Percentiles rank a stretch among this genome's conserved stretches.
Evolutionary conservation across 768 basidiomycete genomes (phyloP).

Genomic region (Agaricus sinodeliciosus): DNA sequence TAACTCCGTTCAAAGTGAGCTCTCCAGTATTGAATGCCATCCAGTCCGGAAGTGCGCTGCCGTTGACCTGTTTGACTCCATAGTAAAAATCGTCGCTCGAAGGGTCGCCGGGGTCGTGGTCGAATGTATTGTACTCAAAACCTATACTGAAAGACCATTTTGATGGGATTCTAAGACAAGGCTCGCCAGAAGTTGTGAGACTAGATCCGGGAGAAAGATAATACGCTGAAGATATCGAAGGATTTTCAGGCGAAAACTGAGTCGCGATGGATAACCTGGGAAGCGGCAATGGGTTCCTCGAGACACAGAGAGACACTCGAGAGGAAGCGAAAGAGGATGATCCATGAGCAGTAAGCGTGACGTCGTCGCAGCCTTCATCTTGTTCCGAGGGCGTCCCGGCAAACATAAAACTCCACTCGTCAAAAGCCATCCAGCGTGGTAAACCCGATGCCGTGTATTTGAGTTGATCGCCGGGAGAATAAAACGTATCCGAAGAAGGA

Average conservation of each 20-base stretch:
- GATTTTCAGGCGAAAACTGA: conserved; percentile 57
- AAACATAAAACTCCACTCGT: conserved; percentile 53
- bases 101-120: conserved; percentile 18
- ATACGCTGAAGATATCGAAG: conserved; percentile 73
- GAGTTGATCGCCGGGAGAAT: conserved; percentile 33
- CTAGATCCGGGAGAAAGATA: conserved; percentile 55
- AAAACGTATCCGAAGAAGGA: conserved; percentile 61
- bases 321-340: conserved; percentile 44
- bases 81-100: conserved; percentile 45
- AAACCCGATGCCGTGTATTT: conserved; percentile 49
- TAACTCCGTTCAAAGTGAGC: conserved; percentile 74
- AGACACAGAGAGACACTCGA: conserved; percentile 50
- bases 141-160: conserved; percentile 91
- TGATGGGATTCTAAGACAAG: conserved; percentile 67
- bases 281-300: conserved; percentile 44
- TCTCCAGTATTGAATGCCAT: conserved; percentile 59
- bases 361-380: conserved; percentile 56
- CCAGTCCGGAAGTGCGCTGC: conserved; percentile 72
- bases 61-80: conserved; percentile 54
- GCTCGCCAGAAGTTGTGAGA: conserved; percentile 35
- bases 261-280: conserved; percentile 45
- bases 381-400: conserved; percentile 55
- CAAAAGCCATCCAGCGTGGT: conserved; percentile 76
- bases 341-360: conserved; percentile 63
- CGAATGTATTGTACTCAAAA: conserved; percentile 60